Base-by-base conservation (phyloP, 2,329 filamentous ascomycete species). In the Aspergillus melleus region DNA sequence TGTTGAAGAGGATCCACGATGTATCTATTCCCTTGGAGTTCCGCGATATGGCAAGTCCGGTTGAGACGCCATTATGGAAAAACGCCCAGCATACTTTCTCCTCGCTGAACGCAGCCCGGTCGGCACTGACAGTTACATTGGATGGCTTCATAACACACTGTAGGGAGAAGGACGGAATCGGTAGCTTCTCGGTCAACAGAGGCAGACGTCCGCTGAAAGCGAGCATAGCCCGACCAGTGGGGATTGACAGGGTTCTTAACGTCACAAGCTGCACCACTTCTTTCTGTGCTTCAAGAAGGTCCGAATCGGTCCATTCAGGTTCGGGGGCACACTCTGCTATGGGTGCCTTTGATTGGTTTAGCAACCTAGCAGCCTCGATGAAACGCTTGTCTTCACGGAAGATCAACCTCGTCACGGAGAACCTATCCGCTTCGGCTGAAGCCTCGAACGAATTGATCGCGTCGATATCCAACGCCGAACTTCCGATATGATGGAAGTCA, bases 51-150 rank as follows among this genome's bases (percentile, higher is more conserved):
- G 92, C 91, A 26, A 99, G 79, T 3, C 95, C 95, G 24, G 91
- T 91, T n/a, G 94, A 90, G 30, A 96, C 94, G 6, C 95, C 95
- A 60, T 96, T 92, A 73, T 99, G 95, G 77, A 99, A 99, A 77
- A 97, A 99, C 0, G 94, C 93, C 95, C 95, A 99, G 71, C 92
- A 94, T 46, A 96, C 92, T 75, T 96, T 98, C 69, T 99, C 95
- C 77, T 99, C 95, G 0, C 91, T 94, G 70, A 96, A 96, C 2
- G 89, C 82, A 6, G 84, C 83, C 69, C 94, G 92, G 71, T 99
- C 95, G 6, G 95, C 92, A n/a, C 91, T 93, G 30, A 99, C 90
- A 2, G 91, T 96, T 39, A 92, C 92, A 64, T 96, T 95, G 62
- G 90, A 88, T 2, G 96, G 95, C 71, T 92, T 95, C 81, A 99